A percentile compares a stretch with the other conserved stretches of the same genome.
Conservation (phyloP, 2,329 filamentous ascomycete genomes). For the Akanthomyces uredinophilus region DNA sequence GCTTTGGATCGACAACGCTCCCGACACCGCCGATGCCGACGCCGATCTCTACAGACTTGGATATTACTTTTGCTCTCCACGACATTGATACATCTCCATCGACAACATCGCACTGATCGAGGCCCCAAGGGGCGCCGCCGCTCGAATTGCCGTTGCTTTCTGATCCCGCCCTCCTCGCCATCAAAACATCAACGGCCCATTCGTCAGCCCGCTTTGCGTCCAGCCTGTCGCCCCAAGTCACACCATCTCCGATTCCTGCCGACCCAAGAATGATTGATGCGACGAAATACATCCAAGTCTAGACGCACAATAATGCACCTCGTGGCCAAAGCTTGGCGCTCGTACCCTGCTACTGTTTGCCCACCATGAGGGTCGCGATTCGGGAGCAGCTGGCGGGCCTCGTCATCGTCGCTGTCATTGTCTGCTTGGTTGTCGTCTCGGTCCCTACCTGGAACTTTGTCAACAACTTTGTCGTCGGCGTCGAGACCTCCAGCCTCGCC, state of each 20-base stretch:
- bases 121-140: conserved; percentile 6
- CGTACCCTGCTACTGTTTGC: background rate
- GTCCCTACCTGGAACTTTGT: conserved; percentile 67
- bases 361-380: conserved; percentile 75
- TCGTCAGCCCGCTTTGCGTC: background rate
- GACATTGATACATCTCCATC: background rate
- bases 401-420: conserved; percentile 69
- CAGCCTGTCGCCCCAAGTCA: background rate
- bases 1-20: background rate
- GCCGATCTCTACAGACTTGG: background rate
- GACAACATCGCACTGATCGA: background rate
- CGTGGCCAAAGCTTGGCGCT: background rate
- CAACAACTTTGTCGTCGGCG: conserved; percentile 47
- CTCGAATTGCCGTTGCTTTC: background rate
- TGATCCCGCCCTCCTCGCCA: background rate
- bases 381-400: conserved; percentile 79
- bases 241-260: background rate
- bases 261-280: background rate
- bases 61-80: background rate
- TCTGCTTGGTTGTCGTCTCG: conserved; percentile 73
- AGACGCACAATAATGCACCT: conserved; percentile 2
- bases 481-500: conserved; percentile 58
- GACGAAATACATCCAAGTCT: background rate
- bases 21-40: background rate
- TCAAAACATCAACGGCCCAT: background rate